Evolutionary conservation across 2,329 filamentous ascomycete genomes (phyloP).

Genomic region (Colletotrichum simmondsii): DNA sequence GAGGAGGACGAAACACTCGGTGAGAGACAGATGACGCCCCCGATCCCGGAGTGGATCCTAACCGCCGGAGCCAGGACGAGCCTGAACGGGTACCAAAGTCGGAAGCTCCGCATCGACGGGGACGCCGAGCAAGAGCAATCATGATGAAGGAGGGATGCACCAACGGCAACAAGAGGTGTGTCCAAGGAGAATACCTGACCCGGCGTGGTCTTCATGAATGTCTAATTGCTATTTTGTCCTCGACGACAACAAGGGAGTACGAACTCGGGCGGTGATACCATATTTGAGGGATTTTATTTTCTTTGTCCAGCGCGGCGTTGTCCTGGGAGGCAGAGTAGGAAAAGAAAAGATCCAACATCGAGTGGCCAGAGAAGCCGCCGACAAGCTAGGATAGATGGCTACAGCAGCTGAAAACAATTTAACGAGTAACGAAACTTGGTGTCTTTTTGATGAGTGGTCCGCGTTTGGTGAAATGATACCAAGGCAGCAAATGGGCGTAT

Average conservation of each 20-base stretch:
- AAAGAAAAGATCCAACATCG: constrained; percentile 7
- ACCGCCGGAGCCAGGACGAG: constrained; percentile 63
- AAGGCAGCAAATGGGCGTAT: too few relatives aligned
- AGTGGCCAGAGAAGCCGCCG: not conserved
- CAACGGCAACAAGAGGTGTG: not conserved
- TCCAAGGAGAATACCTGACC: constrained; percentile 6
- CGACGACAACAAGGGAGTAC: constrained; percentile 7
- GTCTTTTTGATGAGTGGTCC: not conserved
- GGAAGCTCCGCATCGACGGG: constrained; percentile 43
- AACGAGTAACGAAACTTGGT: constrained; percentile 16
- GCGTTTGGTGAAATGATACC: too few relatives aligned
- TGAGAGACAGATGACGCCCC: constrained; percentile 66
- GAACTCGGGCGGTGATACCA: constrained; percentile 34
- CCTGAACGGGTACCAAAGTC: constrained; percentile 57
- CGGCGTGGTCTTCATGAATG: constrained; percentile 34
- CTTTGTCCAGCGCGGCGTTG: constrained; percentile 33
- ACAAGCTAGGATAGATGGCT: constrained; percentile 16
- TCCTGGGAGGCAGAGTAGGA: constrained; percentile 12
- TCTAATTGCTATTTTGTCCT: constrained; percentile 33
- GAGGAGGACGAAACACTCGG: constrained; percentile 31
- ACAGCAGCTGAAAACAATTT: constrained; percentile 22
- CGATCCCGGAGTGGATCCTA: constrained; percentile 71
- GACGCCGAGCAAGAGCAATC: constrained; percentile 38
- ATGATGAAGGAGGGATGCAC: constrained; percentile 28
- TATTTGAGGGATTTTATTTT: constrained; percentile 31